A percentile compares a stretch with the other conserved stretches of the same genome.
phyloP scores from a whole-genome alignment of 2,329 filamentous ascomycete genomes.

The Diatrype stigma region DNA sequence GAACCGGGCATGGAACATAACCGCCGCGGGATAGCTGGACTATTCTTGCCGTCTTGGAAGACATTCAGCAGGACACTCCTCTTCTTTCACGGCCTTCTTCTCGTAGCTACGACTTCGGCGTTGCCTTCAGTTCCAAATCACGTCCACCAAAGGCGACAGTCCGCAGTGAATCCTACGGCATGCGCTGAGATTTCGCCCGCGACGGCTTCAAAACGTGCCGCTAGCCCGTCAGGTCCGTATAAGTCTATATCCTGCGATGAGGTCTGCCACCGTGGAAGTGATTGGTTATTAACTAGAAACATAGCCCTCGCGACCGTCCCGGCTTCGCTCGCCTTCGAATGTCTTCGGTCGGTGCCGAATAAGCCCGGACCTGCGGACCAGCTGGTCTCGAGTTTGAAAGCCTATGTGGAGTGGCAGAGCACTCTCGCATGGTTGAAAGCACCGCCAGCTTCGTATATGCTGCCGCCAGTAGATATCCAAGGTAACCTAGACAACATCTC shows the following conservation, averaged over 20 bases:
- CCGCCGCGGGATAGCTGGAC: slow-evolving; percentile 8
- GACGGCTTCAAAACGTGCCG: slow-evolving; percentile 9
- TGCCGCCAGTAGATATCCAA: slow-evolving; percentile 45
- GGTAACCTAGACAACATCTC: slow-evolving; percentile 41
- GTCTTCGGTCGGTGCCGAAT: slow-evolving; percentile 36
- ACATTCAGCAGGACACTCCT: slow-evolving; percentile 8
- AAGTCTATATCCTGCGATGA: not conserved
- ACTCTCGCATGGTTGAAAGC: slow-evolving; percentile 44
- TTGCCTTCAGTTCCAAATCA: slow-evolving; percentile 14
- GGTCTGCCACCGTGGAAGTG: not conserved
- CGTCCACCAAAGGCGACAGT: slow-evolving; percentile 1
- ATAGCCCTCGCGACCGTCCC: slow-evolving; percentile 29
- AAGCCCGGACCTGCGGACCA: slow-evolving; percentile 29
- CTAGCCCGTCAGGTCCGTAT: slow-evolving; percentile 16
- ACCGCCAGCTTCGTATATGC: slow-evolving; percentile 47
- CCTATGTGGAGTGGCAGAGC: slow-evolving; percentile 45
- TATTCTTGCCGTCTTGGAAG: slow-evolving; percentile 4
- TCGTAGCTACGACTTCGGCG: slow-evolving; percentile 12
- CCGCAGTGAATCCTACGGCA: slow-evolving; percentile 16
- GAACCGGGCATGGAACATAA: not conserved
- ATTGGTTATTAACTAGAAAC: slow-evolving; percentile 1
- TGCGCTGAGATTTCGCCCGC: slow-evolving; percentile 18
- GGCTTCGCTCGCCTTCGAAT: slow-evolving; percentile 32
- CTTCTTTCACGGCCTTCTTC: not conserved
- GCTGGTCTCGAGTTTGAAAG: slow-evolving; percentile 33